Conservation (phyloP, 129 eudicot genomes). For the Flaveria robusta region DNA sequence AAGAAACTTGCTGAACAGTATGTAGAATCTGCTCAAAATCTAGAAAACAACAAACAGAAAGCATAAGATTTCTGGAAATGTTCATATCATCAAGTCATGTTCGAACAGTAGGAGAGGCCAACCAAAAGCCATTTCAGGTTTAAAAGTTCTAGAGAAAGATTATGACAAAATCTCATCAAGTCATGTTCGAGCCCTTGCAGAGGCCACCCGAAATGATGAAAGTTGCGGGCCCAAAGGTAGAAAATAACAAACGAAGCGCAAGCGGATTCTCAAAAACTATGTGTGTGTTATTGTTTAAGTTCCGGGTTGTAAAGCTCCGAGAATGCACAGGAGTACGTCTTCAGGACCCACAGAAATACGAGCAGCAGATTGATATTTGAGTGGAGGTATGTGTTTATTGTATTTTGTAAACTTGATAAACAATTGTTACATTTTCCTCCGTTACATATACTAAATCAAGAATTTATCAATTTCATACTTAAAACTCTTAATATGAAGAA, state of each 20-base stretch:
- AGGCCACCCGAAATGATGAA: conserved; percentile 46
- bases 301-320: conserved; percentile 2
- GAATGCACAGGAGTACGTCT: background rate
- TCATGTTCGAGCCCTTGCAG: background rate
- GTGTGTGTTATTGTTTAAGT: conserved; percentile 6
- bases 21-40: conserved; percentile 76
- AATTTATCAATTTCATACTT: background rate
- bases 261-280: background rate
- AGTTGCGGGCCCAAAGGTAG: conserved; percentile 31
- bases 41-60: conserved; percentile 30
- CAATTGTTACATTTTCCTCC: background rate
- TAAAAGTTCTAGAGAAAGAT: background rate
- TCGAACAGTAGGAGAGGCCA: conserved; percentile 8
- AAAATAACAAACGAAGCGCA: background rate
- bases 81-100: conserved; percentile 19
- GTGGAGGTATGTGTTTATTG: conserved; percentile 3
- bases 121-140: conserved; percentile 1
- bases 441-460: background rate
- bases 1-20: conserved; percentile 95
- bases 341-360: conserved; percentile 4
- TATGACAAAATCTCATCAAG: conserved; percentile 17
- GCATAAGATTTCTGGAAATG: background rate
- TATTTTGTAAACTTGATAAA: background rate
- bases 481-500: background rate
- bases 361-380: conserved; percentile 9